A percentile compares a stretch with the other conserved stretches of the same genome.
Evolutionary conservation across 2,329 filamentous ascomycete species (phyloP).

Genomic region (Triangularia verruculosa): DNA sequence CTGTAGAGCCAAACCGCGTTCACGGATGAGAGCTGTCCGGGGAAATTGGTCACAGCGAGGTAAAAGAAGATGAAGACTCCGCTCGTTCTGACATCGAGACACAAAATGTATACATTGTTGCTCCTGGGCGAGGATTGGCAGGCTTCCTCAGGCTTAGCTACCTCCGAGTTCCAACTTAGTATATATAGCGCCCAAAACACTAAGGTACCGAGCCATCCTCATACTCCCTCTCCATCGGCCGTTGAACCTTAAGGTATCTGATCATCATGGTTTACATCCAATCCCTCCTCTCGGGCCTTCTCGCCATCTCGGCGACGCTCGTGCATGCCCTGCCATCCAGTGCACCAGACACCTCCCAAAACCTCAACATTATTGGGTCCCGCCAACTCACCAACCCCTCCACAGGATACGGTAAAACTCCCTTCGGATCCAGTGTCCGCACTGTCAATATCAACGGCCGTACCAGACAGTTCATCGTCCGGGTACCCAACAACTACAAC

Average conservation of each 20-base stretch:
- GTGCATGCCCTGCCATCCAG: not conserved
- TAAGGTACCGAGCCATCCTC: too few species aligned
- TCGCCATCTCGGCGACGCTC: not conserved
- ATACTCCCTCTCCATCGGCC: too few species aligned
- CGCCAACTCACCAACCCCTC: slow-evolving; percentile 9
- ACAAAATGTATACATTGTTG: not conserved
- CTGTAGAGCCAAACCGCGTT: not conserved
- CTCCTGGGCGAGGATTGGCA: not conserved
- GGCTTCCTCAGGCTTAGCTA: not conserved
- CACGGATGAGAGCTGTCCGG: not conserved
- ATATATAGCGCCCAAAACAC: too few species aligned
- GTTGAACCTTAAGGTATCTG: not conserved
- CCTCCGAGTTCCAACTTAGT: too few species aligned
- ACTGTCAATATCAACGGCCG: slow-evolving; percentile 37
- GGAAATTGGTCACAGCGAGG: not conserved
- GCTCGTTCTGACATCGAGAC: not conserved
- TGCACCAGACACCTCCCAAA: not conserved
- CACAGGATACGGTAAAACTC: slow-evolving; percentile 36
- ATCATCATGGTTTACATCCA: not conserved
- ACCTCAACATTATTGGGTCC: not conserved
- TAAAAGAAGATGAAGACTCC: not conserved
- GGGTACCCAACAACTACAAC: slow-evolving; percentile 33
- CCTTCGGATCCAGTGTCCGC: slow-evolving; percentile 23
- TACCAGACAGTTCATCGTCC: slow-evolving; percentile 39
- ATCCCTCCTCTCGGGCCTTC: not conserved